Conservation (phyloP, 2,329 filamentous ascomycete genomes). For the Lecanicillium sp. region DNA sequence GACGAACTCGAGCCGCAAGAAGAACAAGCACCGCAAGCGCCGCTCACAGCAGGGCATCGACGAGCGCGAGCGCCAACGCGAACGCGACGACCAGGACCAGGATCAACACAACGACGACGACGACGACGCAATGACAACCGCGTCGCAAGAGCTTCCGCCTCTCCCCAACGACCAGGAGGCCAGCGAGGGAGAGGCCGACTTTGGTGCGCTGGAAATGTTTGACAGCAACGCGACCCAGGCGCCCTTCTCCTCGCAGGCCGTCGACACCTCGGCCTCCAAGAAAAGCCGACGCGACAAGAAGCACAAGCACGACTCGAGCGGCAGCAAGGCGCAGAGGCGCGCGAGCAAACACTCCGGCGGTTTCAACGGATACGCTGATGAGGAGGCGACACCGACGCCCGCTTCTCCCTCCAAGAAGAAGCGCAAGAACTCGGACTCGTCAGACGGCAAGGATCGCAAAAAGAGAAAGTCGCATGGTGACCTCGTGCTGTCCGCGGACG, state of each 20-base stretch:
- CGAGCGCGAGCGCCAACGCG: not conserved
- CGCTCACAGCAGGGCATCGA: not conserved
- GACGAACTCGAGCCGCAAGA: slow-evolving; percentile 4
- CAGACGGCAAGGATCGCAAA: slow-evolving; percentile 27
- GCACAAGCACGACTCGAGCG: slow-evolving; percentile 17
- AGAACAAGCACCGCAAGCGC: slow-evolving; percentile 16
- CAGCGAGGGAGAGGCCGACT: slow-evolving; percentile 25
- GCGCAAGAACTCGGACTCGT: slow-evolving; percentile 26
- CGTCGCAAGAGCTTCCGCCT: slow-evolving; percentile 15
- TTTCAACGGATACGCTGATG: not conserved
- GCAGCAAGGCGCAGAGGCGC: slow-evolving; percentile 16
- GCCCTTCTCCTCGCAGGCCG: slow-evolving; percentile 26
- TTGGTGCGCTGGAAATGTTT: slow-evolving; percentile 33
- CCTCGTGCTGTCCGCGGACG: slow-evolving; percentile 17
- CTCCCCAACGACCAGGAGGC: slow-evolving; percentile 17
- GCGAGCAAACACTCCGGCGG: slow-evolving; percentile 12
- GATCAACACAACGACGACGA: slow-evolving; percentile 13
- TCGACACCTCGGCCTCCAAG: slow-evolving; percentile 17
- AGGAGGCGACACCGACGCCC: not conserved
- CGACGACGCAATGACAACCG: slow-evolving; percentile 12
- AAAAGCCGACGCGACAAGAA: slow-evolving; percentile 29
- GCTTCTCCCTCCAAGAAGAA: slow-evolving; percentile 24
- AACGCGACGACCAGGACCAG: not conserved
- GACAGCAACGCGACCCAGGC: slow-evolving; percentile 30
- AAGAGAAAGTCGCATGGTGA: slow-evolving; percentile 25